Base-by-base conservation (phyloP, 2,329 filamentous ascomycete species). In the Verticillium klebahnii region DNA sequence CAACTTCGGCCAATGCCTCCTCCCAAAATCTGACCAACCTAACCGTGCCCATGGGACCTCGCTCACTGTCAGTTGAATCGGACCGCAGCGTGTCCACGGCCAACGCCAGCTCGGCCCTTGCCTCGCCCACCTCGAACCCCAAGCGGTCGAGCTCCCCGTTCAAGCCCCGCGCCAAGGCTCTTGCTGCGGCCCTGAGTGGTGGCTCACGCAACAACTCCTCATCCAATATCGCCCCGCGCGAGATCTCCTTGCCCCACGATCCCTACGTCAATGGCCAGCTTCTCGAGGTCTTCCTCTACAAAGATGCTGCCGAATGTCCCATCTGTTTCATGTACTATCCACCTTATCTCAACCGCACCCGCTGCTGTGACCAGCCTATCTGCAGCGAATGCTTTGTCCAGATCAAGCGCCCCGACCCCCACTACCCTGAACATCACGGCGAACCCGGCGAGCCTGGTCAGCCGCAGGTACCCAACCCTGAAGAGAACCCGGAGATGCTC, bases 351-450 rank as follows among this genome's bases (percentile, higher is more conserved):
- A 99, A 99, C 77, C 90, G 89, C 67, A 99, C 95, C 0, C 84
- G 95, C 67, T 99, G 95, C 73, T 99, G 95, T 74, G 93, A 97
- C 69, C 95, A 99, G 73, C 84, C 91, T 6, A 98, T 99, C 65
- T 99, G 95, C 77, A 98, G 93, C 52, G 95, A 99, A 77, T 99
- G 95, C 74, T 99, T 99, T 70, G 95, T 99, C 4, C 95, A 99
- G 74, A 99, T 99, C 73, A 98, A 97, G 74, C 87, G 95, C 52
- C 89, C 93, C 4, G 94, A 99, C 66, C 93, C 93, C 11, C 92
- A 97, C 73, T 87, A 93, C 45, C 92, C 92, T 1, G 92, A 97
- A 72, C 91, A 95, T 70, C 80, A 84, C 62, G 83, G 81, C n/a
- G 78, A 84, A 57, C 67, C 70, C 25, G 65, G 71, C 62, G 61